phyloP scores from a whole-genome alignment of 2,329 filamentous ascomycete genomes.

The Teratosphaeria zuluensis region DNA sequence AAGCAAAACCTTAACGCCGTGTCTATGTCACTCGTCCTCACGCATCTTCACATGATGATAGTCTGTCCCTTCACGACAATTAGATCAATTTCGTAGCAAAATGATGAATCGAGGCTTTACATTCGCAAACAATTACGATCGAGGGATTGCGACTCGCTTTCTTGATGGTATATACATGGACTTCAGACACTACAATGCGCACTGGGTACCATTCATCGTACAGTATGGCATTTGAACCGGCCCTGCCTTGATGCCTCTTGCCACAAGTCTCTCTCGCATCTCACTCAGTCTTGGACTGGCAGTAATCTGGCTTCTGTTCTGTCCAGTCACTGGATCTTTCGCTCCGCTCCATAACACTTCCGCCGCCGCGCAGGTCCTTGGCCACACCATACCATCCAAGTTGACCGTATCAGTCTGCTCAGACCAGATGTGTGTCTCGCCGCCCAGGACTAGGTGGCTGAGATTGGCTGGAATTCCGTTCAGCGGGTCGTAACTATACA shows the following conservation, averaged over 20 bases:
- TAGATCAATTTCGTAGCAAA: too few species aligned
- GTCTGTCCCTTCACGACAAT: too few species aligned
- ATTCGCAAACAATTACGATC: too few species aligned
- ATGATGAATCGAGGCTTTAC: too few species aligned
- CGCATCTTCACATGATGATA: too few species aligned
- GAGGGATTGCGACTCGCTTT: too few species aligned
- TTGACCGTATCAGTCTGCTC: constrained; percentile 69
- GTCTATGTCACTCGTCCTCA: background rate
- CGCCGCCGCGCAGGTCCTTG: constrained; percentile 60
- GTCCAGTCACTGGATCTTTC: constrained; percentile 49
- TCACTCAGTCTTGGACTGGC: constrained; percentile 62
- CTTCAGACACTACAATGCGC: constrained; percentile 18
- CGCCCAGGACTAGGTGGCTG: constrained; percentile 63
- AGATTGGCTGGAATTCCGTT: constrained; percentile 51
- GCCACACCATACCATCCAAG: constrained; percentile 70
- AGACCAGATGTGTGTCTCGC: constrained; percentile 72
- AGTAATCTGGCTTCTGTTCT: constrained; percentile 61
- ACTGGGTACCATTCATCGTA: constrained; percentile 48
- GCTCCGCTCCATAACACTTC: constrained; percentile 74
- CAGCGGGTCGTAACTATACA: constrained; percentile 72
- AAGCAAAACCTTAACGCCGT: background rate
- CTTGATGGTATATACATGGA: background rate
- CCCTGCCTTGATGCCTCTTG: constrained; percentile 53
- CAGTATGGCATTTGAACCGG: constrained; percentile 67
- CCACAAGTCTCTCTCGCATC: constrained; percentile 66